Evolutionary conservation across 441 rosid species (phyloP).

Genomic region (Arabidopsis hybrid): DNA sequence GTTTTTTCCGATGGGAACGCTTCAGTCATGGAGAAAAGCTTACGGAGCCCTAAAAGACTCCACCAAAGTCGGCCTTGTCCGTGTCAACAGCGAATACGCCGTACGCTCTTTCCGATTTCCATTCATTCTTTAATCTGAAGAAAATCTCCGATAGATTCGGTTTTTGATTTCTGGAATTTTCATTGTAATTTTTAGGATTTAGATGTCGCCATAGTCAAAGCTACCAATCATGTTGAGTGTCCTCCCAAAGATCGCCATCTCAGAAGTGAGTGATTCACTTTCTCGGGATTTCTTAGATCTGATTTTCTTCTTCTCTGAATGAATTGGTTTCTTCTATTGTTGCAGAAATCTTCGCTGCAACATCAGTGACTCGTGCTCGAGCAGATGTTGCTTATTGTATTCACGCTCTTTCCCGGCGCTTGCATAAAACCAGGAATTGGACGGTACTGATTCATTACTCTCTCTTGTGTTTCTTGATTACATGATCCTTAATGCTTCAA

Average conservation of each 20-base stretch:
- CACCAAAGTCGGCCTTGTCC: slow-evolving; percentile 99
- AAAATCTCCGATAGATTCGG: slow-evolving; percentile 32
- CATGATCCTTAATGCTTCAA: neutral
- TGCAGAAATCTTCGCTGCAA: slow-evolving; percentile 85
- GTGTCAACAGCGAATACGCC: slow-evolving; percentile 97
- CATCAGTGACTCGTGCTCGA: slow-evolving; percentile 72
- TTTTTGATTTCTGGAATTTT: slow-evolving; percentile 29
- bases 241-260: slow-evolving; percentile 98
- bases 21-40: slow-evolving; percentile 95
- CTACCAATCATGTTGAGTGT: slow-evolving; percentile 96
- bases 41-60: slow-evolving; percentile 95
- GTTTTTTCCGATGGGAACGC: slow-evolving; percentile 74
- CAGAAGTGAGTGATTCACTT: slow-evolving; percentile 63
- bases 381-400: slow-evolving; percentile 86
- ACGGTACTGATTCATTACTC: slow-evolving; percentile 55
- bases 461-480: neutral
- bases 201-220: slow-evolving; percentile 97
- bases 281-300: slow-evolving; percentile 30
- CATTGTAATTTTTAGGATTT: slow-evolving; percentile 61
- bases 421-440: slow-evolving; percentile 84
- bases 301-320: slow-evolving; percentile 4
- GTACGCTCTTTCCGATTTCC: slow-evolving; percentile 48
- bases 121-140: neutral
- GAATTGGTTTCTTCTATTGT: neutral
- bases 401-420: slow-evolving; percentile 75